Evolutionary conservation across 2,329 filamentous ascomycete species (phyloP), one percentile per base, ranked within the genome.

Genomic region (Pseudogymnoascus sp.): DNA sequence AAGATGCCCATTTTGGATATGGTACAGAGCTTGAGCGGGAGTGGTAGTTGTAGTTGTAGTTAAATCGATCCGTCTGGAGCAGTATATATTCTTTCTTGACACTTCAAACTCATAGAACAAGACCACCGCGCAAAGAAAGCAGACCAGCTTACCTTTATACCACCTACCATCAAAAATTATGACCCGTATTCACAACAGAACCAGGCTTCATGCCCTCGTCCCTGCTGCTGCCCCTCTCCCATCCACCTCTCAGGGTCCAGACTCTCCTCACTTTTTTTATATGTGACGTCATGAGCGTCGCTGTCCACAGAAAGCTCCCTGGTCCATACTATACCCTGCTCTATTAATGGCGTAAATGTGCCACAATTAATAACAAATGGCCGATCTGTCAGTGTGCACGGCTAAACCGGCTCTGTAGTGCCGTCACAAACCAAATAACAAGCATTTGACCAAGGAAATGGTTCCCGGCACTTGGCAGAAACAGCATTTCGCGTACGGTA

Each of bases 1-100:
- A 67, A 65, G 38, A 68, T 57, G 39, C 64, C 65, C 67, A 68
- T 68, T 22, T 58, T 62, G 63, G 35, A 47, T 18, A 59, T 47
- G 32, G 20, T 16, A 16, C 22, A 50, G 43, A 50, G 43, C 43
- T 50, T 50, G 43, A 50, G n/a, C 14, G 14, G 1, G 14, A 14
- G 39, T 43, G 20, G n/a, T 43, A 8, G 38, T 32, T 8, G n/a
- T 11, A 5, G 8, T 47, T 16, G 43, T 30, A 6, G 14, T 30
- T 16, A 22, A 22, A n/a, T 47, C 8, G 43, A 3, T 50, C 14
- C 4, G 7, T 16, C 14, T 16, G 22, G 22, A 50, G 22, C 22
- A 5, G 43, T 50, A 50, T 50, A 28, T 30, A 30, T 28, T 11
- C 22, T 14, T 30, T 50, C 20, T 22, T 11, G 14, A 6, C 4